phyloP scores from a whole-genome alignment of 2,329 filamentous ascomycete species.

The Arthrobotrys entomopaga region DNA sequence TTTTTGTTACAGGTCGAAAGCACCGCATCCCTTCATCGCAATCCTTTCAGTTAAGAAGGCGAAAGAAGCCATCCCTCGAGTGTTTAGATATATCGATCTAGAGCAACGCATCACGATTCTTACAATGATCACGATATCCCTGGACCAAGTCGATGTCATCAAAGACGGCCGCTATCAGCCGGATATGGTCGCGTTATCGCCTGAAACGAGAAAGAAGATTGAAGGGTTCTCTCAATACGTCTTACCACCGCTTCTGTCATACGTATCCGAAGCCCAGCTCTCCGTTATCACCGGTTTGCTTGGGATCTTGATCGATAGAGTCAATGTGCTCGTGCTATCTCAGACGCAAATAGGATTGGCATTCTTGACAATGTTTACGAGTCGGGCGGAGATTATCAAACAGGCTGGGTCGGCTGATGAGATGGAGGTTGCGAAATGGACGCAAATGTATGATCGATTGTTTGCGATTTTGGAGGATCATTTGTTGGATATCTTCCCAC shows the following conservation, averaged over 20 bases:
- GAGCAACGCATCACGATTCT: constrained; percentile 94
- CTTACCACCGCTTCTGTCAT: constrained; percentile 87
- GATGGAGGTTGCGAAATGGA: constrained; percentile 83
- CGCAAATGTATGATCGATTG: constrained; percentile 81
- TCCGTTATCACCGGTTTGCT: constrained; percentile 91
- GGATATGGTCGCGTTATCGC: constrained; percentile 77
- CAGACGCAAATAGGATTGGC: constrained; percentile 87
- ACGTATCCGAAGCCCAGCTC: constrained; percentile 88
- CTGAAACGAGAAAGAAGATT: constrained; percentile 85
- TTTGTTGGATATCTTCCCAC: constrained; percentile 87
- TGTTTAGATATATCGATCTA: constrained; percentile 91
- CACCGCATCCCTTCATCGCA: constrained; percentile 89
- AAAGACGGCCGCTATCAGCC: constrained; percentile 78
- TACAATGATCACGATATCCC: constrained; percentile 93
- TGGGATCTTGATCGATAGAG: constrained; percentile 81
- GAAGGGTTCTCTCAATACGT: constrained; percentile 89
- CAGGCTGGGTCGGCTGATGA: constrained; percentile 77
- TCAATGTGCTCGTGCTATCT: constrained; percentile 84
- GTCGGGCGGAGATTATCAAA: constrained; percentile 91
- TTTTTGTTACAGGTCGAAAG: constrained; percentile 70
- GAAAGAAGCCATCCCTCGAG: constrained; percentile 92
- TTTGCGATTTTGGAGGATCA: constrained; percentile 88
- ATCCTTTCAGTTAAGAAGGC: constrained; percentile 95
- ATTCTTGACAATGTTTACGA: constrained; percentile 92
- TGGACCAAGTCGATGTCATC: constrained; percentile 91